A percentile compares a stretch with the other conserved stretches of the same genome.
phyloP scores from a whole-genome alignment of 2,329 filamentous ascomycete species.

The Didymella exigua region DNA sequence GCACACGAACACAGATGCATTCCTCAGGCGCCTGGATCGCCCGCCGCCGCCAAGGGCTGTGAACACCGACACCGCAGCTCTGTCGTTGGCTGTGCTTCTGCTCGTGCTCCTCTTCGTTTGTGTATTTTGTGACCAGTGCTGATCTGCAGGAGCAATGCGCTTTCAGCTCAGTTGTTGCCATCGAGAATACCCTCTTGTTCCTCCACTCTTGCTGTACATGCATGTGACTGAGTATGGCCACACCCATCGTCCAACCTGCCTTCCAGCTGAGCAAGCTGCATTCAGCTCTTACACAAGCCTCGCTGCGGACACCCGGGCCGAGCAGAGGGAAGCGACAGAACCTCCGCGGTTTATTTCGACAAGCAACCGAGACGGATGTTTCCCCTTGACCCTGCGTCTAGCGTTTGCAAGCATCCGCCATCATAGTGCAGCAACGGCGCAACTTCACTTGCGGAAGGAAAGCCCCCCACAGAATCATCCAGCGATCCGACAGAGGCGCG shows the following conservation, averaged over 20 bases:
- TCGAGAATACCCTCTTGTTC: background rate
- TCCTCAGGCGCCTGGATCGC: slow-evolving; percentile 8
- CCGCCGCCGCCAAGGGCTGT: background rate
- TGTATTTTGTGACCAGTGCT: background rate
- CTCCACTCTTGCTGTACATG: background rate
- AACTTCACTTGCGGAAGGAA: slow-evolving; percentile 9
- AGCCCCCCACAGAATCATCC: slow-evolving; percentile 22
- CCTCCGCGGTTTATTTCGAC: background rate
- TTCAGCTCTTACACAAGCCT: slow-evolving; percentile 9
- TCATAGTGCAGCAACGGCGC: slow-evolving; percentile 11
- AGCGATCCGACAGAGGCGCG: slow-evolving; percentile 16
- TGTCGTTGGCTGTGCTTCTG: slow-evolving; percentile 3
- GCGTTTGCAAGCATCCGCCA: background rate
- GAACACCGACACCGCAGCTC: slow-evolving; percentile 5
- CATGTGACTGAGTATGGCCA: slow-evolving; percentile 7
- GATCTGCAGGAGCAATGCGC: background rate
- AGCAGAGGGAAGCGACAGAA: background rate
- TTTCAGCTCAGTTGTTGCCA: background rate
- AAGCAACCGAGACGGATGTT: slow-evolving; percentile 1
- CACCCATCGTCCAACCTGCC: slow-evolving; percentile 6
- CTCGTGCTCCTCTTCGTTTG: background rate
- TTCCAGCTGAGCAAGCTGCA: slow-evolving; percentile 11
- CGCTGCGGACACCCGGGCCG: slow-evolving; percentile 1
- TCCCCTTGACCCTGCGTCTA: slow-evolving; percentile 12
- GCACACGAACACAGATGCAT: slow-evolving; percentile 5